Percentiles rank a stretch among this genome's conserved stretches.
Conservation (phyloP, 345 rosid species). For the Populus tremula region DNA sequence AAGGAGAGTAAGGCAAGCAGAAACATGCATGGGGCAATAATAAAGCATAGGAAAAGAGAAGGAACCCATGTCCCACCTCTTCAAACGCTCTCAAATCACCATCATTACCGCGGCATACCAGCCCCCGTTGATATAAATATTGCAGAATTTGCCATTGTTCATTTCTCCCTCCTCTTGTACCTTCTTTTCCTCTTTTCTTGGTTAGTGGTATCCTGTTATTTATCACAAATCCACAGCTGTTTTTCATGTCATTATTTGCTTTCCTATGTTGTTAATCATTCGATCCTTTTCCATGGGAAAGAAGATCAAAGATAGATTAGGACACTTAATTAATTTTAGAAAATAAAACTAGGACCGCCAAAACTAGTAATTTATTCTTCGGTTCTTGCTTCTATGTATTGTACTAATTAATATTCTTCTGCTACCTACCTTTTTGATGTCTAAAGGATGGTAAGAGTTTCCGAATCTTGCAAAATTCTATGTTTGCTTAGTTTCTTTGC, state of each 20-base stretch:
- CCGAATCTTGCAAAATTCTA: background rate
- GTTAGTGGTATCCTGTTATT: background rate
- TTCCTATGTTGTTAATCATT: conserved; percentile 9
- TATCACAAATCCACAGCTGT: conserved; percentile 9
- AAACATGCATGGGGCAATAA: background rate
- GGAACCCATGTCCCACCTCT: conserved; percentile 6
- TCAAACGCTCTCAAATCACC: conserved; percentile 14
- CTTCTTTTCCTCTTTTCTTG: background rate
- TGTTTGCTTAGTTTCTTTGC: background rate
- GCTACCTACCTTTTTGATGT: background rate
- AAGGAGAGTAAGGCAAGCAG: conserved; percentile 6
- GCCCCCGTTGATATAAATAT: background rate
- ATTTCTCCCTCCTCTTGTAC: background rate
- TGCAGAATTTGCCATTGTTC: background rate
- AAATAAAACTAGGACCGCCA: background rate
- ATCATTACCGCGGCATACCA: conserved; percentile 14
- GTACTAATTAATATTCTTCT: background rate
- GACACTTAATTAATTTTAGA: background rate
- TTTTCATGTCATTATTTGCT: background rate
- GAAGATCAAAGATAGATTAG: background rate
- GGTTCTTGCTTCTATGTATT: background rate
- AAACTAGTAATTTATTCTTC: background rate
- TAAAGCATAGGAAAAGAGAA: conserved; percentile 11
- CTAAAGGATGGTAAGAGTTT: too few species aligned
- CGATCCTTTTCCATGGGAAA: conserved; percentile 1